phyloP scores from a whole-genome alignment of 1,284 basidiomycete genomes.

The Exobasidium cylindrosporum region DNA sequence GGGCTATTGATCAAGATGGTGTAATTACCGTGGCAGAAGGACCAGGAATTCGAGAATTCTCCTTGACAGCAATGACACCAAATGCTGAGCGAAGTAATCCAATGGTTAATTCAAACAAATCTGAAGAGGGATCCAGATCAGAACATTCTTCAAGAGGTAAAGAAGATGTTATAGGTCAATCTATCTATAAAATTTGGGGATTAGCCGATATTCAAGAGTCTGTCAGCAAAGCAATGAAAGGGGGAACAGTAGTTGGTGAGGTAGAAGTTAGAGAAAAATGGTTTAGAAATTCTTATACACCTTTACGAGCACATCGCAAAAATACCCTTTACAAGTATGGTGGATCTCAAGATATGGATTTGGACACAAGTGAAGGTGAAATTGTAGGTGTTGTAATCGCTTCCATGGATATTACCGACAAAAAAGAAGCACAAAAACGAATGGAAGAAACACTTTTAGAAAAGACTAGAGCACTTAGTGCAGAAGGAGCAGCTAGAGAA shows the following conservation, averaged over 20 bases:
- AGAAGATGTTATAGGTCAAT: constrained; percentile 20
- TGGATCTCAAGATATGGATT: not conserved
- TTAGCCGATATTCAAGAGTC: constrained; percentile 32
- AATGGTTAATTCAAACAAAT: not conserved
- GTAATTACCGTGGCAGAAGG: constrained; percentile 46
- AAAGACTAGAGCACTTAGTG: constrained; percentile 49
- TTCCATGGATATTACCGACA: constrained; percentile 55
- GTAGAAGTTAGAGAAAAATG: constrained; percentile 48
- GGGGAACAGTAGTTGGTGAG: constrained; percentile 43
- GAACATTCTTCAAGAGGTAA: too few relatives aligned
- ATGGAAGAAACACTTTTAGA: constrained; percentile 52
- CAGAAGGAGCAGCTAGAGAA: constrained; percentile 58
- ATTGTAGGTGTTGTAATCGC: constrained; percentile 55
- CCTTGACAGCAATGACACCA: constrained; percentile 19
- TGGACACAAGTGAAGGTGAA: constrained; percentile 9
- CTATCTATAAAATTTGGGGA: constrained; percentile 44
- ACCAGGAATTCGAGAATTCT: constrained; percentile 37
- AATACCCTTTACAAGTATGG: constrained; percentile 17
- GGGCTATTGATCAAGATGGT: constrained; percentile 40
- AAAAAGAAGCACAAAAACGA: constrained; percentile 47
- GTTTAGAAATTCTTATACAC: constrained; percentile 47
- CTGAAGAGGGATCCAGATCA: too few relatives aligned
- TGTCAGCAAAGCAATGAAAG: constrained; percentile 35
- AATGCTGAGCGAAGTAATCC: constrained; percentile 28
- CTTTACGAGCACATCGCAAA: constrained; percentile 32